A percentile compares a stretch with the other conserved stretches of the same genome.
Conservation (phyloP, 1,284 basidiomycete genomes). For the Fomes fomentarius region DNA sequence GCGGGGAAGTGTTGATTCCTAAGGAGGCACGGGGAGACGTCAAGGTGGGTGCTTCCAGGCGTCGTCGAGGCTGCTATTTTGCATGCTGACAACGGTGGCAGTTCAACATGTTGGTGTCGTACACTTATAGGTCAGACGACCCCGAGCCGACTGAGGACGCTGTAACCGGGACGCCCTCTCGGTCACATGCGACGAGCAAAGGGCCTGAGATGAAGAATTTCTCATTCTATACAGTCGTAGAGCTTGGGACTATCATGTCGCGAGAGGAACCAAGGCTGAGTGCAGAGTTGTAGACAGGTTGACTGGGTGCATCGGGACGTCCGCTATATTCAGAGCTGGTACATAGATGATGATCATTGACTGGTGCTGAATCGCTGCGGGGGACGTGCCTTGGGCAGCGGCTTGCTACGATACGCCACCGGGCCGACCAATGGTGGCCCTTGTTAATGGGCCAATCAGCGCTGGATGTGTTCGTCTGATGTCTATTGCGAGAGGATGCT, state of each 20-base stretch:
- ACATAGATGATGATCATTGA: background rate
- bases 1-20: slow-evolving; percentile 80
- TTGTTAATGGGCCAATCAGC: slow-evolving; percentile 5
- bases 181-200: slow-evolving; percentile 40
- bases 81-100: slow-evolving; percentile 37
- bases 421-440: slow-evolving; percentile 1
- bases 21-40: slow-evolving; percentile 75
- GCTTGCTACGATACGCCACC: slow-evolving; percentile 3
- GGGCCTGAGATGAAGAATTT: slow-evolving; percentile 81
- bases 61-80: background rate
- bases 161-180: slow-evolving; percentile 52
- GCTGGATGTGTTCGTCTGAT: background rate
- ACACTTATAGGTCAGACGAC: slow-evolving; percentile 91
- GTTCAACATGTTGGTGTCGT: slow-evolving; percentile 93
- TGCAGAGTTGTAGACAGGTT: slow-evolving; percentile 16
- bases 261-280: slow-evolving; percentile 47
- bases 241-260: slow-evolving; percentile 71
- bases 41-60: slow-evolving; percentile 54
- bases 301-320: too few relatives aligned
- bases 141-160: slow-evolving; percentile 61
- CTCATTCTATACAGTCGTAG: slow-evolving; percentile 82
- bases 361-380: too few relatives aligned
- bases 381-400: too few relatives aligned
- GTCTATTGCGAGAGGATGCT: background rate
- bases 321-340: too few relatives aligned